Conservation (phyloP, 768 basidiomycete genomes). For the Tulasnella sp. region DNA sequence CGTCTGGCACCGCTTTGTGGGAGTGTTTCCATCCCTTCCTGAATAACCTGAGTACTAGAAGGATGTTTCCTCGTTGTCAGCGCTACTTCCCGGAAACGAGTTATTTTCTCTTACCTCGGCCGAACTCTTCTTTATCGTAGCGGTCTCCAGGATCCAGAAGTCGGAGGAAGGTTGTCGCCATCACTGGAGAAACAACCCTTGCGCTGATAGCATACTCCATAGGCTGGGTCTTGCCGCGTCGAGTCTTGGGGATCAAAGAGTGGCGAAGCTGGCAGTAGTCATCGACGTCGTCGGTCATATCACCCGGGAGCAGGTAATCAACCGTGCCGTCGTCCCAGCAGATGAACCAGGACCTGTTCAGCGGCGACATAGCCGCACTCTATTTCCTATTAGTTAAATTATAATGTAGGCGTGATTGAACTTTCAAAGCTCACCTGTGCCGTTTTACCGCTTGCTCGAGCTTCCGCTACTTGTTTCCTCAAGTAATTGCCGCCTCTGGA, state of each 20-base stretch:
- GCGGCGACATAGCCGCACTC: not conserved
- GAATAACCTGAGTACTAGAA: not conserved
- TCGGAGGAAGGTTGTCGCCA: not conserved
- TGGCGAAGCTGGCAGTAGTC: not conserved
- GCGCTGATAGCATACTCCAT: not conserved
- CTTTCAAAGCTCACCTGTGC: not conserved
- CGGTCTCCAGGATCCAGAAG: not conserved
- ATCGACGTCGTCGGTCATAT: not conserved
- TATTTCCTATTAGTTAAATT: not conserved
- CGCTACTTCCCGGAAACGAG: not conserved
- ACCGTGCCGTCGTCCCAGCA: not conserved
- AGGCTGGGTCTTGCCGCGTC: not conserved
- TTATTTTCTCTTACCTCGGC: not conserved
- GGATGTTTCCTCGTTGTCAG: not conserved
- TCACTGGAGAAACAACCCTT: not conserved
- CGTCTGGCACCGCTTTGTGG: not conserved
- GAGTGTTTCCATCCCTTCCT: not conserved
- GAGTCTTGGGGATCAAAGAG: not conserved
- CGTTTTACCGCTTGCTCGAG: not conserved
- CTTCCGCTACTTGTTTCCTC: not conserved
- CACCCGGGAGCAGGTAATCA: not conserved
- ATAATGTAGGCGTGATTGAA: not conserved
- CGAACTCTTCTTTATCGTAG: not conserved
- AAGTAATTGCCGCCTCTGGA: not conserved
- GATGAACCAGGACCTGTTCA: not conserved